Percentiles rank a stretch among this genome's conserved stretches.
Conservation (phyloP, 1,139 yeast species). For the Scheffersomyces segobiensis region DNA sequence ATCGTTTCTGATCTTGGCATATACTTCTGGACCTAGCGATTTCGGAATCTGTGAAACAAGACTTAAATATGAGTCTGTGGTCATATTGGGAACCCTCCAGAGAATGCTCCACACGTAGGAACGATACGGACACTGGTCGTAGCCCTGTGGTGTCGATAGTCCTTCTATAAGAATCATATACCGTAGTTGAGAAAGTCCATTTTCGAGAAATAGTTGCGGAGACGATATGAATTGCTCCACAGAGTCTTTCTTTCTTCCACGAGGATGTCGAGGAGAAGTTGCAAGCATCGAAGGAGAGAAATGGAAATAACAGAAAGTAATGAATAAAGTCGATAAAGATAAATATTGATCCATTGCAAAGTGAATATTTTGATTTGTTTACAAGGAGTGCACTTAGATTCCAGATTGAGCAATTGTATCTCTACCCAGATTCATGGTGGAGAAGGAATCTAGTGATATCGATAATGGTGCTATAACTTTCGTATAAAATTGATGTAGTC, state of each 20-base stretch:
- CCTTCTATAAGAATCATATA: constrained; percentile 82
- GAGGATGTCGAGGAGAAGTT: constrained; percentile 1
- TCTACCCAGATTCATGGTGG: background rate
- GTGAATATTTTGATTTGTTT: background rate
- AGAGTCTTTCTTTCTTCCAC: constrained; percentile 60
- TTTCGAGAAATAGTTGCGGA: constrained; percentile 63
- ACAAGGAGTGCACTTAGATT: background rate
- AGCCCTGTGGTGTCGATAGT: constrained; percentile 50
- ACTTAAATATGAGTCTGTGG: constrained; percentile 53
- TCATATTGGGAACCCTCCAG: constrained; percentile 60
- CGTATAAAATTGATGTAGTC: too few relatives aligned
- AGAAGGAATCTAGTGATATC: background rate
- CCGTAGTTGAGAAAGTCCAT: constrained; percentile 76
- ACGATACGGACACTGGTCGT: constrained; percentile 64
- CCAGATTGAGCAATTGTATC: background rate
- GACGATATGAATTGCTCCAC: constrained; percentile 64
- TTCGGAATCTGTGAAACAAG: constrained; percentile 61
- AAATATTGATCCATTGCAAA: background rate
- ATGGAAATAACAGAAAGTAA: background rate
- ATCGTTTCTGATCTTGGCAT: constrained; percentile 78
- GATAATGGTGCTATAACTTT: background rate
- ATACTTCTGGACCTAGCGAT: constrained; percentile 40
- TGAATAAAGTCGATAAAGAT: background rate
- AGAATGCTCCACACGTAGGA: constrained; percentile 82
- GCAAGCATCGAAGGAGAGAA: background rate